Base-by-base conservation (phyloP, 805 yeast genomes). In the Zygosaccharomyces bisporus region DNA sequence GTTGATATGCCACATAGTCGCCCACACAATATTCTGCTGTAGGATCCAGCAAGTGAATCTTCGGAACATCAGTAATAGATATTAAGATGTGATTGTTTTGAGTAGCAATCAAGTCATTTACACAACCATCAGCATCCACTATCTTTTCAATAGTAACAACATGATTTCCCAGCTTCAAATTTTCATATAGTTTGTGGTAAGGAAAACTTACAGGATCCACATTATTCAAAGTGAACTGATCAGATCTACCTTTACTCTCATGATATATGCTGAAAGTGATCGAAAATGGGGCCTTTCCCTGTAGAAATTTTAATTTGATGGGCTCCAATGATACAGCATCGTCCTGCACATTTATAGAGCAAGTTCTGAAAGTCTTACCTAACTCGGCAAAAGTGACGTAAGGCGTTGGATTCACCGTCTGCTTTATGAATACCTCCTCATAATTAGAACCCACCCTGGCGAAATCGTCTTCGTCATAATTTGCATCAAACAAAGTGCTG, bases 1-100 rank as follows among this genome's bases (percentile, higher is more conserved):
- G 64, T 49, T 82, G 76, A 59, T 86, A 86, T 1, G 83, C 73
- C 19, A 93, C 77, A 48, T 85, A 83, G 50, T 91, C 98, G 8
- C 99, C 99, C 20, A 91, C 95, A 74, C 99, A 93, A 57, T 81
- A 83, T 55, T 83, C 76, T 2, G 58, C 47, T 18, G 63, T 59
- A 6, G 73, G 57, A 35, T 70, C 70, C 7, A 74, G 56, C 45
- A 66, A 69, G 49, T 66, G 67, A 6, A 90, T 81, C 49, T 78
- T 75, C 6, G 97, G 96, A 7, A 81, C 80, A 53, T 86, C 90
- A 2, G 91, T 81, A 6, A 90, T 79, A 1, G 79, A 74, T 37
- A 90, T 72, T 12, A 71, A 66, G 19, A 77, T 72, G 39, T 66
- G 68, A 42, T 78, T 70, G 23, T 47, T 23, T 37, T 50, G 34